These are phyloP conservation scores for Xylariaceae sp. DNA, from an alignment of 2,329 filamentous ascomycete species.

Conservation along the genomic window DNA sequence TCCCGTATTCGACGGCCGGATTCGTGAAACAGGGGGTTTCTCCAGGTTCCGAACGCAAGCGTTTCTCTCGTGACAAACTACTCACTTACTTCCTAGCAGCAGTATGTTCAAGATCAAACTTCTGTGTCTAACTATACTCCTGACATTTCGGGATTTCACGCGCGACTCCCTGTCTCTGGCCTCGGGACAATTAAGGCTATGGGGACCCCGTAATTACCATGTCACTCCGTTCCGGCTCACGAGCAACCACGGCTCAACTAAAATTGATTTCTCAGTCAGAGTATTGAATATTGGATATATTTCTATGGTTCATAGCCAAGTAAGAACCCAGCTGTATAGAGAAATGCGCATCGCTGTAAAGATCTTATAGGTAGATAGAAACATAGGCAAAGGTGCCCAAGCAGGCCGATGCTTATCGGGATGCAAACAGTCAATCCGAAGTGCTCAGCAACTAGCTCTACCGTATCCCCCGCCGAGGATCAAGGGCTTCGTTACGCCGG, in stretches of 20 bases:
- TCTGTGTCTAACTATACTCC: no score
- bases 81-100: no score
- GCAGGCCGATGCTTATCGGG: background rate
- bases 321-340: background rate
- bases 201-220: no score
- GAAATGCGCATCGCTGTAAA: background rate
- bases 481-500: conserved; percentile 71
- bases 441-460: conserved; percentile 6
- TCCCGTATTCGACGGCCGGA: no score
- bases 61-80: no score
- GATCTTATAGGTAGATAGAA: background rate
- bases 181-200: no score
- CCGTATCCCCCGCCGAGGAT: conserved; percentile 65
- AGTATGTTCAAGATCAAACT: no score
- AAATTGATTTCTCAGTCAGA: background rate
- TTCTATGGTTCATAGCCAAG: background rate
- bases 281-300: background rate
- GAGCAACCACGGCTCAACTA: background rate
- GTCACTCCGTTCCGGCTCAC: no score
- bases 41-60: no score
- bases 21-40: no score
- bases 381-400: background rate
- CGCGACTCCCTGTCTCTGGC: no score
- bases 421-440: background rate
- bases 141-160: no score